Conservation (phyloP, 192 early-diverging fungal genomes). For the Spinellus fusiger region DNA sequence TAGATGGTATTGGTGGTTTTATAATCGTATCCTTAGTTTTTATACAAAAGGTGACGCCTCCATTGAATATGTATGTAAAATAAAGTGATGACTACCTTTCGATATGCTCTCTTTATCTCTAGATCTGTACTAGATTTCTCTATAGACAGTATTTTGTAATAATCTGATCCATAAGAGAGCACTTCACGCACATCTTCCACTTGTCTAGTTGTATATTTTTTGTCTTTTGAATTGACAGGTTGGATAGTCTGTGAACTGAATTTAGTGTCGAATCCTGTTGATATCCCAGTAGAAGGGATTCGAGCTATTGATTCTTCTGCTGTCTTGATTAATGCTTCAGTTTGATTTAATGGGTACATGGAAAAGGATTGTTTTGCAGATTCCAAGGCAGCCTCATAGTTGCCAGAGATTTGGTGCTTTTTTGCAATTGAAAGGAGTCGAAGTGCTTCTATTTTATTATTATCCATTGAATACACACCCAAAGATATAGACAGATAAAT, state of each 20-base stretch:
- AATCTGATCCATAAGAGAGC: conserved; percentile 64
- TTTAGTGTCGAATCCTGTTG: conserved; percentile 13
- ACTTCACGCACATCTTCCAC: conserved; percentile 72
- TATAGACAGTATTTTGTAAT: conserved; percentile 77
- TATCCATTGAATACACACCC: conserved; percentile 67
- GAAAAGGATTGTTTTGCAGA: conserved; percentile 78
- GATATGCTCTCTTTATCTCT: conserved; percentile 92
- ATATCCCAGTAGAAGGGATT: conserved; percentile 15
- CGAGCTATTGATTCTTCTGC: conserved; percentile 18
- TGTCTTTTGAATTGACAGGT: conserved; percentile 4
- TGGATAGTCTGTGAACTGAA: background rate
- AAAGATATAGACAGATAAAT: background rate
- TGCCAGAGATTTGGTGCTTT: conserved; percentile 52
- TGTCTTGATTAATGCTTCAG: conserved; percentile 43
- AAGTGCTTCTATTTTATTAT: conserved; percentile 85
- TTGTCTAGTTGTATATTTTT: conserved; percentile 73
- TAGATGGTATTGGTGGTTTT: too few relatives aligned
- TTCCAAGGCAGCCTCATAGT: conserved; percentile 64
- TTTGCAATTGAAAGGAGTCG: conserved; percentile 75
- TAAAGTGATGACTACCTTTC: too few relatives aligned
- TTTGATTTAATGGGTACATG: conserved; percentile 72
- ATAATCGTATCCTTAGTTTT: background rate
- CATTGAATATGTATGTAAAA: conserved; percentile 36
- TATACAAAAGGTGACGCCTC: background rate
- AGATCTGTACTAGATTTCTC: conserved; percentile 65